Percentiles rank a stretch among this genome's conserved stretches.
phyloP scores from a whole-genome alignment of 1,139 yeast genomes.

The Diutina siamensis region DNA sequence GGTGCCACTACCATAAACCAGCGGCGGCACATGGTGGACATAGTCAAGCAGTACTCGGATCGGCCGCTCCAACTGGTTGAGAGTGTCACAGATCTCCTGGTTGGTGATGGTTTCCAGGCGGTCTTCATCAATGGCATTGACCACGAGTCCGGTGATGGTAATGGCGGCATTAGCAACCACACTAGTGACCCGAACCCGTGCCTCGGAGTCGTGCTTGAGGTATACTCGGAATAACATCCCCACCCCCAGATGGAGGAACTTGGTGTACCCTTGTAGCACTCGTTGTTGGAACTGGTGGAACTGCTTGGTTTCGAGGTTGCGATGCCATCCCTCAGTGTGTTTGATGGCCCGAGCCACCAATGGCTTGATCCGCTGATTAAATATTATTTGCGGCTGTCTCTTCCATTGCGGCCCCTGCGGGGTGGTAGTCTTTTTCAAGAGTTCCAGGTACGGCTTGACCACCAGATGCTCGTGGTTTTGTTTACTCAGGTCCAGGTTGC shows the following conservation, averaged over 20 bases:
- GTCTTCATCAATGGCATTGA: slow-evolving; percentile 57
- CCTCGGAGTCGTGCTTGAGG: slow-evolving; percentile 44
- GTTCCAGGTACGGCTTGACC: slow-evolving; percentile 1
- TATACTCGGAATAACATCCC: slow-evolving; percentile 40
- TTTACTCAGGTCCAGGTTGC: neutral
- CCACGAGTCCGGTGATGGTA: slow-evolving; percentile 43
- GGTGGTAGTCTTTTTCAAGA: neutral
- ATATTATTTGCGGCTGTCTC: too few relatives aligned
- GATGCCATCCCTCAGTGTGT: neutral
- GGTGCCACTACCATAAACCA: slow-evolving; percentile 28
- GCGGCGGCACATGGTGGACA: slow-evolving; percentile 30
- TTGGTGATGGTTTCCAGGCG: slow-evolving; percentile 41
- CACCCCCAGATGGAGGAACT: slow-evolving; percentile 9
- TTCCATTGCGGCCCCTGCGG: too few relatives aligned
- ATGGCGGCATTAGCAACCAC: slow-evolving; percentile 56
- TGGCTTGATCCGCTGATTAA: neutral
- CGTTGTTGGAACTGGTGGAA: neutral
- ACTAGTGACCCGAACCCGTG: slow-evolving; percentile 46
- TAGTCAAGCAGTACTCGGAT: slow-evolving; percentile 32
- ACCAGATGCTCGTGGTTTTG: neutral
- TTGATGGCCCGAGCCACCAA: neutral
- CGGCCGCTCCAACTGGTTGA: slow-evolving; percentile 49
- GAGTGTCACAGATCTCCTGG: slow-evolving; percentile 41
- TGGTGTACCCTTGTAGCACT: neutral
- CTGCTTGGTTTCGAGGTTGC: neutral